These are phyloP conservation scores for Rhododendron ovatum DNA, from an alignment of 148 eudicot species.

Conservation along the genomic window DNA sequence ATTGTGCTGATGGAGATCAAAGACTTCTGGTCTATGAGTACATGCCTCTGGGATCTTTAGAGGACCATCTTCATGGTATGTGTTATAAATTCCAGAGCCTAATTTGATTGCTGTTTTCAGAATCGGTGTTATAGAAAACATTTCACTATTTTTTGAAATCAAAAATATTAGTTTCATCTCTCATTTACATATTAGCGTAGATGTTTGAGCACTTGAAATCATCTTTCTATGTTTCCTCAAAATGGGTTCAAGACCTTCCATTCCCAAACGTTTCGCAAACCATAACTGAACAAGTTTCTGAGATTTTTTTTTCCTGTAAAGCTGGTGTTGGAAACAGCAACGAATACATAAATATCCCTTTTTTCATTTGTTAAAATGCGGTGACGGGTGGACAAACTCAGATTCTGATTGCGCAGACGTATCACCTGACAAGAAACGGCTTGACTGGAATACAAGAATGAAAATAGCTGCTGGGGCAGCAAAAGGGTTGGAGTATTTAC, in stretches of 20 bases:
- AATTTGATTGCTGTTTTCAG: not conserved
- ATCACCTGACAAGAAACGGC: constrained; percentile 37
- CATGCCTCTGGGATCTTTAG: constrained; percentile 55
- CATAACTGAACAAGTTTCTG: not conserved
- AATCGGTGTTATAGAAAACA: not conserved
- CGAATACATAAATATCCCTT: not conserved
- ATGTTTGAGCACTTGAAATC: not conserved
- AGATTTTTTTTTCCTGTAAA: not conserved
- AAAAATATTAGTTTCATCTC: not conserved
- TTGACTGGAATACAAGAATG: constrained; percentile 61
- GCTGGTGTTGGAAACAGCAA: not conserved
- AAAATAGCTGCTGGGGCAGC: constrained; percentile 66
- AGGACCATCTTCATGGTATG: constrained; percentile 60
- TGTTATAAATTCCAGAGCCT: not conserved
- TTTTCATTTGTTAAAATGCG: not conserved
- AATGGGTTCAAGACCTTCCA: not conserved
- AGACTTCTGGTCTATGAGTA: constrained; percentile 54
- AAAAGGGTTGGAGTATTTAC: constrained; percentile 58
- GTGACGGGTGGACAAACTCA: not conserved
- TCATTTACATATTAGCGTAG: not conserved
- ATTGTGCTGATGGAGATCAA: constrained; percentile 67
- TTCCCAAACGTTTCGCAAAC: not conserved
- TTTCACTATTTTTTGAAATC: not conserved
- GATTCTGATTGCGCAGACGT: constrained; percentile 26
- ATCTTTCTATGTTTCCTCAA: not conserved